A percentile compares a stretch with the other conserved stretches of the same genome.
Evolutionary conservation across 768 basidiomycete genomes (phyloP).

Genomic region (Daedalea quercina): DNA sequence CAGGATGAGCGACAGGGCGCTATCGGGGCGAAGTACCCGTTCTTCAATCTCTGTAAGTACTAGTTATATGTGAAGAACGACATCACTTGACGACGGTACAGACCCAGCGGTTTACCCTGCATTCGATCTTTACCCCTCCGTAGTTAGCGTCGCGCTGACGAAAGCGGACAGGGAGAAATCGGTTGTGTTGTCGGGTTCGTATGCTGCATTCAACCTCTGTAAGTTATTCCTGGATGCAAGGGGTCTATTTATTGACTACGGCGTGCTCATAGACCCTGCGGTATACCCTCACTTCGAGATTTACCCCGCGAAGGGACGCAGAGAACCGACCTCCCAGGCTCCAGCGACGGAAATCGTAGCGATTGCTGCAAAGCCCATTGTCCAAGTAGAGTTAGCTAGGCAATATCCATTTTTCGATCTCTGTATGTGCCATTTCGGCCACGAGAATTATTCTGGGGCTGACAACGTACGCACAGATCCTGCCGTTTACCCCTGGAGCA

Average conservation of each 20-base stretch:
- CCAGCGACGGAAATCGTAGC: too few species aligned
- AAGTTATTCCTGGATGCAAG: neutral
- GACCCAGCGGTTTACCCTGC: slow-evolving; percentile 34
- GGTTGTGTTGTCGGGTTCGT: slow-evolving; percentile 1
- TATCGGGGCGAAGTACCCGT: slow-evolving; percentile 25
- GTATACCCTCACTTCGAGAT: slow-evolving; percentile 22
- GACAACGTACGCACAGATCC: slow-evolving; percentile 23
- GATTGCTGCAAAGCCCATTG: neutral
- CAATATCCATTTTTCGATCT: slow-evolving; percentile 22
- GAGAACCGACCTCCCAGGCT: neutral
- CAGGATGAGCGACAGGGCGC: neutral
- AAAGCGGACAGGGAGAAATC: slow-evolving; percentile 1
- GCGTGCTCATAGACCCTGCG: slow-evolving; percentile 12
- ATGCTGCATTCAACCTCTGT: slow-evolving; percentile 15
- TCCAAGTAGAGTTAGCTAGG: neutral
- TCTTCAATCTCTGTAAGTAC: slow-evolving; percentile 23
- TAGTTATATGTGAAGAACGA: neutral
- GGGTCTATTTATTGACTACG: neutral
- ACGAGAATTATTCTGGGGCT: neutral
- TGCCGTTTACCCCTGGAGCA: slow-evolving; percentile 34
- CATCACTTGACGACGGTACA: slow-evolving; percentile 11
- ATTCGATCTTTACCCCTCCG: slow-evolving; percentile 24
- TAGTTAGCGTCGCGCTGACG: slow-evolving; percentile 2
- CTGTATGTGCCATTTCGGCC: slow-evolving; percentile 8
- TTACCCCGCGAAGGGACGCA: slow-evolving; percentile 14